Percentiles rank a stretch among this genome's conserved stretches.
phyloP scores from a whole-genome alignment of 192 early-diverging fungal genomes.

The Rhizophagus clarus region DNA sequence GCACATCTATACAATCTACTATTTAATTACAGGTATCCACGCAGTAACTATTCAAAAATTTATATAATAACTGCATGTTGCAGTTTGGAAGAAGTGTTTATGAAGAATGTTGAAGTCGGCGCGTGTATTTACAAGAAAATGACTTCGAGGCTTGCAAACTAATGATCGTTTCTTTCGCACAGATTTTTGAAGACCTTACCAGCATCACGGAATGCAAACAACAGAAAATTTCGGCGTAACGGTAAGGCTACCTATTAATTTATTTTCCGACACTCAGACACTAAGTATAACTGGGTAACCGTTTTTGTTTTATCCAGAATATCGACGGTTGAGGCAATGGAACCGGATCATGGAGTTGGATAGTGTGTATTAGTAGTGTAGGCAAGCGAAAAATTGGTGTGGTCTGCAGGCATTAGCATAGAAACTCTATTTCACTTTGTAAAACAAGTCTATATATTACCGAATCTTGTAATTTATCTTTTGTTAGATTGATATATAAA shows the following conservation, averaged over 20 bases:
- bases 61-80: neutral
- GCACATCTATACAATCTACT: too few species aligned
- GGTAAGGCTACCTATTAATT: too few species aligned
- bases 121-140: neutral
- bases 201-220: constrained; percentile 26
- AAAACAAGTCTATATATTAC: neutral
- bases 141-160: neutral
- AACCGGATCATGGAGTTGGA: constrained; percentile 13
- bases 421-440: constrained; percentile 23
- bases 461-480: constrained; percentile 15
- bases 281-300: constrained; percentile 3
- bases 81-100: neutral
- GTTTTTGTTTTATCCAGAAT: constrained; percentile 26
- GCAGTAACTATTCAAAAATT: neutral
- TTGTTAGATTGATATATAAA: too few species aligned
- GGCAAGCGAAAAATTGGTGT: constrained; percentile 17
- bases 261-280: too few species aligned
- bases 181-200: constrained; percentile 6
- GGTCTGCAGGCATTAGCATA: constrained; percentile 9
- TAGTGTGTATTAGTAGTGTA: constrained; percentile 26
- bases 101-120: too few species aligned
- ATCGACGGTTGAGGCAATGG: neutral
- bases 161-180: neutral
- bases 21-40: constrained; percentile 1
- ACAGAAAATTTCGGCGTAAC: constrained; percentile 6